Base-by-base conservation (phyloP, 1,284 basidiomycete species). In the Retiboletus fuscus region DNA sequence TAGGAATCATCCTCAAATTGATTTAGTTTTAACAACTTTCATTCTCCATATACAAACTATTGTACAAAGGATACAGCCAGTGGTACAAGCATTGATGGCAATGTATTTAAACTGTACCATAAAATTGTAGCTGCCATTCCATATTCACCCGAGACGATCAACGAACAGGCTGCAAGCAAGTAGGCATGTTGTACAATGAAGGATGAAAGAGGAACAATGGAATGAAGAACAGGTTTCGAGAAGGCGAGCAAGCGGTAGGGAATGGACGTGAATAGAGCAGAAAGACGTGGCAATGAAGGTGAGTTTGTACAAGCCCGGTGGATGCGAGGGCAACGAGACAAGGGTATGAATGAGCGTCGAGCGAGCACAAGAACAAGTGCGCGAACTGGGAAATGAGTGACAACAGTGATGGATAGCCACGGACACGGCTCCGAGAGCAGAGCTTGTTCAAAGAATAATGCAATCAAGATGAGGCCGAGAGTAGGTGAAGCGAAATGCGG, bases 41-140 rank as follows among this genome's bases (percentile, higher is more conserved):
- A 53, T 75, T 77, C 46, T 73, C 70, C 70, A 77, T 70, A 22
- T 74, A 77, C 69, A 76, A 15, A 53, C 8, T 81, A 61, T 61
- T 63, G 41, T 74, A 81, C 73, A 78, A 66, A 60, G 51, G 30
- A 69, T 72, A 77, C 78, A 77, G 71, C 58, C 43, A 67, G 65
- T 72, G 58, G 73, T 80, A 78, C 73, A 80, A 65, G 34, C 73
- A 71, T 64, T n/a, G 16, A 68, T 62, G 53, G 26, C 60, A 47
- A 41, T 55, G 11, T 68, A 64, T 65, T 61, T 64, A 61, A 64
- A 64, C 34, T 64, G 65, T 81, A 78, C 77, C 61, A 0, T 74
- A 72, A 64, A 69, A 69, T 69, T 75, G 76, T 66, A 70, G 60
- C 47, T 74, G 26, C 61, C 11, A 0, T 66, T 78, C 64, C 64